Conservation (phyloP, 2,329 filamentous ascomycete species). For the Sclerotinia spermophila region DNA sequence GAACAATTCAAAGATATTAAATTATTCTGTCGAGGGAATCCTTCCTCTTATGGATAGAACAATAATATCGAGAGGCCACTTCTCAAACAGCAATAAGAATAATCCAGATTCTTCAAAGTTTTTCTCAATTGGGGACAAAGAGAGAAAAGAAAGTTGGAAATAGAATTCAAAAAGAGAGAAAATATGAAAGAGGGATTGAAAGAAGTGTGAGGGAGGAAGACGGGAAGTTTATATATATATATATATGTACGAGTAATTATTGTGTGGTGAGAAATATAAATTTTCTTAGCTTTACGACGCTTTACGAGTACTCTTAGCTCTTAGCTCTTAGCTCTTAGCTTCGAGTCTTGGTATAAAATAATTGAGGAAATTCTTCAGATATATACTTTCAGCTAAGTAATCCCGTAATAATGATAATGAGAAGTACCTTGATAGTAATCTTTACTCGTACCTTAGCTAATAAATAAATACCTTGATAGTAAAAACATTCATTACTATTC, state of each 20-base stretch:
- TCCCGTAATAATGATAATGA: no score
- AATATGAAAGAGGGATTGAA: neutral
- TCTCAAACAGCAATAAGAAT: neutral
- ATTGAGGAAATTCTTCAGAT: neutral
- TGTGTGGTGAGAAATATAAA: neutral
- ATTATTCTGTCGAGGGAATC: neutral
- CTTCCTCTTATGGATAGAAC: neutral
- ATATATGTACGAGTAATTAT: no score
- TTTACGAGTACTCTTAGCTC: no score
- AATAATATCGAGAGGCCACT: neutral
- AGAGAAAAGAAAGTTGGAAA: neutral
- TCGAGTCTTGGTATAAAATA: neutral
- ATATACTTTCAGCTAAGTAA: no score
- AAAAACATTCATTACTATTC: no score
- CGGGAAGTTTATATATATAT: conserved; percentile 4
- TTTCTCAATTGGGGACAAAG: neutral
- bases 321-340: neutral
- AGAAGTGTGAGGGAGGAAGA: neutral
- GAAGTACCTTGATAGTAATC: no score
- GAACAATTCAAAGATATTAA: neutral
- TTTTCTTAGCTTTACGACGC: neutral
- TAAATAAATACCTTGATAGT: no score
- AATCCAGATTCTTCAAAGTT: neutral
- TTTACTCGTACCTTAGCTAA: no score
- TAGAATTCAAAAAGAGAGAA: neutral